Evolutionary conservation across 257 asterid species (phyloP).

Genomic region (Petrea volubilis): DNA sequence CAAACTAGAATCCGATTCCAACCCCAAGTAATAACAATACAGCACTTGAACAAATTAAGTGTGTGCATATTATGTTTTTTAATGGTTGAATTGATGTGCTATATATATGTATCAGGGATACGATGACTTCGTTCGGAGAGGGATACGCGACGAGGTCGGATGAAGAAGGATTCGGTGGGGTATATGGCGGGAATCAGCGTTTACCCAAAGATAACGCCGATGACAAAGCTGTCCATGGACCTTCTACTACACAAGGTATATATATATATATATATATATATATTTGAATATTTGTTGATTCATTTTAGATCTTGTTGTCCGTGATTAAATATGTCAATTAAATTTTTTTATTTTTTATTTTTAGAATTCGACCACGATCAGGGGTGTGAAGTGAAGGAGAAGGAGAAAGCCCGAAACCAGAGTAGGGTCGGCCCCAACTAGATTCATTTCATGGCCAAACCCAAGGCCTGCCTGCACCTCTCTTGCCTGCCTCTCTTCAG

Average conservation of each 20-base stretch:
- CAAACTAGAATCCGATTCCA: conserved; percentile 20
- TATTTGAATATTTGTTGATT: too few species aligned
- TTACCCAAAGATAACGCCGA: conserved; percentile 31
- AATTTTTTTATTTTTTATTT: neutral
- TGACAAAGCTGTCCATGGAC: conserved; percentile 27
- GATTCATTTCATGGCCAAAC: too few species aligned
- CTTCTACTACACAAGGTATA: conserved; percentile 18
- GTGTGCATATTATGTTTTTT: neutral
- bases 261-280: too few species aligned
- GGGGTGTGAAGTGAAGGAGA: conserved; percentile 74
- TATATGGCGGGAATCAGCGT: conserved; percentile 44
- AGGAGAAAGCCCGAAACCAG: conserved; percentile 59
- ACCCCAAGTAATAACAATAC: conserved; percentile 20
- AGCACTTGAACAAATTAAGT: too few species aligned
- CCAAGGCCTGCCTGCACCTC: neutral
- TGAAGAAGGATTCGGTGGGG: conserved; percentile 83
- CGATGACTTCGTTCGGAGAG: conserved; percentile 62
- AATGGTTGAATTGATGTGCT: neutral
- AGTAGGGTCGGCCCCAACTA: neutral
- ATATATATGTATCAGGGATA: conserved; percentile 28
- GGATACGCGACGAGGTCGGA: conserved; percentile 68
- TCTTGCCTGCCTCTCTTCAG: neutral
- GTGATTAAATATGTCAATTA: too few species aligned
- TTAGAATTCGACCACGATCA: conserved; percentile 44
- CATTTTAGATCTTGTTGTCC: too few species aligned